Percentiles rank a stretch among this genome's conserved stretches.
phyloP scores from a whole-genome alignment of 768 basidiomycete species.

The Polyporus arcularius region DNA sequence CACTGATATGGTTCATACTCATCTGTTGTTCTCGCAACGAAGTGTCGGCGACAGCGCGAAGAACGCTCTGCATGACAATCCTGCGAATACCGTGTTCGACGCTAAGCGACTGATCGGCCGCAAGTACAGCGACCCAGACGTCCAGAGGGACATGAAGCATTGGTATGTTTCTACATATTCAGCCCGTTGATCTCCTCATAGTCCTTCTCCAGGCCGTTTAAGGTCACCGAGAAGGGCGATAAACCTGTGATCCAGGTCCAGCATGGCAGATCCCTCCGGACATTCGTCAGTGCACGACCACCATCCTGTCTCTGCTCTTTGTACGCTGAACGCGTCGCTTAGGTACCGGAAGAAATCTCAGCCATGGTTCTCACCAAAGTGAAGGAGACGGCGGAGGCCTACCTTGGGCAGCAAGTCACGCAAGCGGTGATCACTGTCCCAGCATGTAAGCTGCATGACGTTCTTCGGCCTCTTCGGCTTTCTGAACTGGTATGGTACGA shows the following conservation, averaged over 20 bases:
- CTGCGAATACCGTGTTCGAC: slow-evolving; percentile 89
- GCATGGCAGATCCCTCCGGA: slow-evolving; percentile 46
- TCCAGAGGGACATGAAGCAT: slow-evolving; percentile 54
- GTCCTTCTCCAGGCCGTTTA: slow-evolving; percentile 29
- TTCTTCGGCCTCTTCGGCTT: not conserved
- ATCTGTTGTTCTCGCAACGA: slow-evolving; percentile 19
- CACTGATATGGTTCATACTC: not conserved
- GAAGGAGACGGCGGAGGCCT: slow-evolving; percentile 51
- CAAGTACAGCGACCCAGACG: slow-evolving; percentile 71
- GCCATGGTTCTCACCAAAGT: slow-evolving; percentile 47
- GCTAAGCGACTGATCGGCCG: slow-evolving; percentile 91
- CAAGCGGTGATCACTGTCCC: slow-evolving; percentile 49
- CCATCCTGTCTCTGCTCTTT: not conserved
- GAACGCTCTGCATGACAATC: slow-evolving; percentile 88
- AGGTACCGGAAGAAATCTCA: slow-evolving; percentile 45
- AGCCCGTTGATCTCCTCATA: too few relatives aligned
- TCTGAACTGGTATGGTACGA: slow-evolving; percentile 35
- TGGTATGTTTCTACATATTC: slow-evolving; percentile 30
- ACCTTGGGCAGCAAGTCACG: slow-evolving; percentile 45
- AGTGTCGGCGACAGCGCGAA: slow-evolving; percentile 89
- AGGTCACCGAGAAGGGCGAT: slow-evolving; percentile 34
- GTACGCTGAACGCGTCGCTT: not conserved
- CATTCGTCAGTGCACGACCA: slow-evolving; percentile 37
- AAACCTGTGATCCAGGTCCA: slow-evolving; percentile 54
- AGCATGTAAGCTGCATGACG: slow-evolving; percentile 30